A percentile compares a stretch with the other conserved stretches of the same genome.
Conservation (phyloP, 2,329 filamentous ascomycete genomes). For the Emydomyces testavorans region DNA sequence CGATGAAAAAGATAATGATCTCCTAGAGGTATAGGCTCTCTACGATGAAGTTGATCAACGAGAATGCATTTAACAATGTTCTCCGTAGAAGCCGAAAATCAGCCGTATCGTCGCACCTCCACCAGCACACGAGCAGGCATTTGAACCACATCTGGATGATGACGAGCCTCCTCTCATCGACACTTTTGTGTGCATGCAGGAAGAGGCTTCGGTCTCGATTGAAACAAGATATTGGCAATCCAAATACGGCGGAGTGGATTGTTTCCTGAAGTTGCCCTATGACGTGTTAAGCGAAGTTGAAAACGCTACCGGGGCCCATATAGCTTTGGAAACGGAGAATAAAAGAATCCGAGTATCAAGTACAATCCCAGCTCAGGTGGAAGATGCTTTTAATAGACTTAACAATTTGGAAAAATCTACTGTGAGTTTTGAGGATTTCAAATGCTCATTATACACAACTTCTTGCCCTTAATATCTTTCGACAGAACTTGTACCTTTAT, state of each 20-base stretch:
- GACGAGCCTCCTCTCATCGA: slow-evolving; percentile 9
- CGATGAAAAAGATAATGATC: slow-evolving; percentile 23
- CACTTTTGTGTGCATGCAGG: slow-evolving; percentile 5
- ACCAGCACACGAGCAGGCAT: slow-evolving; percentile 12
- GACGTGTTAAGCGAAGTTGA: slow-evolving; percentile 20
- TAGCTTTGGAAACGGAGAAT: slow-evolving; percentile 18
- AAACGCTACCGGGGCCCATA: slow-evolving; percentile 22
- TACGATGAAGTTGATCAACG: background rate
- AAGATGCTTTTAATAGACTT: slow-evolving; percentile 24
- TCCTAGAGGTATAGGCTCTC: slow-evolving; percentile 22
- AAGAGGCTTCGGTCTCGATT: background rate
- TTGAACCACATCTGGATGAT: slow-evolving; percentile 17
- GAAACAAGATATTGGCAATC: slow-evolving; percentile 21
- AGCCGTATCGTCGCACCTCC: slow-evolving; percentile 20
- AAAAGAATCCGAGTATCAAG: slow-evolving; percentile 23
- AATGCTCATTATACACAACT: too few relatives aligned
- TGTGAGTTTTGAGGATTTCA: slow-evolving; percentile 18
- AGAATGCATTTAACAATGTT: background rate
- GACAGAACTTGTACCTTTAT: too few relatives aligned
- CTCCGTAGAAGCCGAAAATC: slow-evolving; percentile 24
- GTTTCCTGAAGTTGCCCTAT: slow-evolving; percentile 17
- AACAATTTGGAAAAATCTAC: slow-evolving; percentile 22
- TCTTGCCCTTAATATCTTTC: too few relatives aligned
- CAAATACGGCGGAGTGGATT: slow-evolving; percentile 18
- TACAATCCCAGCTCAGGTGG: slow-evolving; percentile 18